Conservation (phyloP, 2,329 filamentous ascomycete species). For the Talaromyces islandicus region DNA sequence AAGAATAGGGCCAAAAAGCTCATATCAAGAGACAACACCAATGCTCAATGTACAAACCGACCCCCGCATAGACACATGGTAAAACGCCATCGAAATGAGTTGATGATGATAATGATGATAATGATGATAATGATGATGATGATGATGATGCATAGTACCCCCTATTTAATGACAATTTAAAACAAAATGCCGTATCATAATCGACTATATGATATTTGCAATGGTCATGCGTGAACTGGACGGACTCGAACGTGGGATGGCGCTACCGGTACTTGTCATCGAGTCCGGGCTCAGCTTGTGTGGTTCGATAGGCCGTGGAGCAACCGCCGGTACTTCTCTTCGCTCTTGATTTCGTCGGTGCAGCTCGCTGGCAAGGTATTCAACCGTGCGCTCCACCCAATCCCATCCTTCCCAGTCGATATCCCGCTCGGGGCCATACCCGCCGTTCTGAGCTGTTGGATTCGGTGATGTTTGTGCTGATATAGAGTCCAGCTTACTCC, state of each 20-base stretch:
- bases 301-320: constrained; percentile 7
- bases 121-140: neutral
- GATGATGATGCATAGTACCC: neutral
- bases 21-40: neutral
- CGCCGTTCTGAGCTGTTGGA: constrained; percentile 48
- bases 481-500: constrained; percentile 28
- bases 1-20: neutral
- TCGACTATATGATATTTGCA: constrained; percentile 36
- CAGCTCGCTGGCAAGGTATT: constrained; percentile 47
- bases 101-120: neutral
- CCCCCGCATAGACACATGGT: neutral
- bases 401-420: constrained; percentile 76
- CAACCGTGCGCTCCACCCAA: constrained; percentile 59
- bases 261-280: constrained; percentile 12
- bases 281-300: constrained; percentile 19
- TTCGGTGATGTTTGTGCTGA: constrained; percentile 16
- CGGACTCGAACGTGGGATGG: constrained; percentile 19
- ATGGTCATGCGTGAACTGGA: constrained; percentile 41
- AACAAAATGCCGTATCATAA: neutral
- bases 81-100: neutral
- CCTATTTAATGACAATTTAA: neutral
- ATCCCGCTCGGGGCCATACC: constrained; percentile 26
- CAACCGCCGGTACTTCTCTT: constrained; percentile 8
- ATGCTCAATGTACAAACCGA: neutral
- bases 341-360: constrained; percentile 16